Conservation (phyloP, 1,139 yeast species). For the Geotrichum klebahnii region DNA sequence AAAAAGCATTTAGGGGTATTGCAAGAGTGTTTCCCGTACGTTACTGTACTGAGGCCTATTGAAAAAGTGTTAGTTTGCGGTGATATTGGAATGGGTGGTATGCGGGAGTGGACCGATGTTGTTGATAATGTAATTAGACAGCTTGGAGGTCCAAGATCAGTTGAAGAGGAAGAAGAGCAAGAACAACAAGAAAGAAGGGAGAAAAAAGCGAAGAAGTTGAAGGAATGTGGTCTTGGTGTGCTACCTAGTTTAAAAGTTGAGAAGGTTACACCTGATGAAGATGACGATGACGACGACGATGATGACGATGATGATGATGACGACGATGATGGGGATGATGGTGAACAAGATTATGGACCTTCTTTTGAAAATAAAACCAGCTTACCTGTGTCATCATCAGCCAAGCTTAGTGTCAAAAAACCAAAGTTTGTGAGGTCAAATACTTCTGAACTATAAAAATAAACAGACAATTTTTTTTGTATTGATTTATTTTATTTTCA, state of each 20-base stretch:
- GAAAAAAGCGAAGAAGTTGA: slow-evolving; percentile 1
- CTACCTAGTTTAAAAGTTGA: background rate
- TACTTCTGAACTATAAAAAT: background rate
- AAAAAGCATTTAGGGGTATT: slow-evolving; percentile 68
- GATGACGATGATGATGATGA: slow-evolving; percentile 6
- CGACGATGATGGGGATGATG: slow-evolving; percentile 6
- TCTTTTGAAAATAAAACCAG: background rate
- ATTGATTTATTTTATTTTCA: too few species aligned
- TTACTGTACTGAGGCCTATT: slow-evolving; percentile 82
- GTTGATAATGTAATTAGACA: slow-evolving; percentile 67
- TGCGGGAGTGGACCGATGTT: slow-evolving; percentile 94
- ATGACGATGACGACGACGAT: background rate
- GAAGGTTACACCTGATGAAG: background rate
- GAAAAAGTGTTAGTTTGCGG: slow-evolving; percentile 93
- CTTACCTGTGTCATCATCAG: background rate
- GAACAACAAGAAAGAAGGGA: slow-evolving; percentile 8
- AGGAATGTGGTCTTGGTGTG: background rate
- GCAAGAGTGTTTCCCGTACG: slow-evolving; percentile 59
- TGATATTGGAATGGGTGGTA: slow-evolving; percentile 95
- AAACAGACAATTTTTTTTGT: too few species aligned
- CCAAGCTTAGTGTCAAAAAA: background rate
- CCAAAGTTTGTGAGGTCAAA: background rate
- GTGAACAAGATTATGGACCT: slow-evolving; percentile 2
- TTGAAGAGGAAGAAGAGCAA: slow-evolving; percentile 32
- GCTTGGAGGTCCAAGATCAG: slow-evolving; percentile 38